phyloP scores from a whole-genome alignment of 1,284 basidiomycete species.

The Cystobasidium sp. region DNA sequence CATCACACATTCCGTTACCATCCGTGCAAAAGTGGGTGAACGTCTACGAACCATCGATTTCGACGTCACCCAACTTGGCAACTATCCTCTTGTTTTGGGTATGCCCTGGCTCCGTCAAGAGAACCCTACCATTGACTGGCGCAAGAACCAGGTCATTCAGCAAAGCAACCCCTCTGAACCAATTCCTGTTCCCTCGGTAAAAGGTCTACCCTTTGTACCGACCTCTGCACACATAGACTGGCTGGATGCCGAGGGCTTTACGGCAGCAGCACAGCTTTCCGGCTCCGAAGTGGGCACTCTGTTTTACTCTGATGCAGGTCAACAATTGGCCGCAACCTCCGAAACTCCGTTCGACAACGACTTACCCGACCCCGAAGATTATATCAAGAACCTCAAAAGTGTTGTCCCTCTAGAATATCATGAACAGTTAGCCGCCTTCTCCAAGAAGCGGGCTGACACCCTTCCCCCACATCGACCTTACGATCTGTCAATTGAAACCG shows the following conservation, averaged over 20 bases:
- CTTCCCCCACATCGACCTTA: conserved; percentile 44
- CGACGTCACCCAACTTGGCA: conserved; percentile 45
- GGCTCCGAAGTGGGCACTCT: too few relatives aligned
- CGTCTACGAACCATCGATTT: neutral
- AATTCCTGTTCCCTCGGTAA: neutral
- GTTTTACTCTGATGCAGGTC: too few relatives aligned
- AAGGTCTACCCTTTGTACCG: neutral
- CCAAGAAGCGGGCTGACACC: conserved; percentile 20
- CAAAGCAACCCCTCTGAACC: neutral
- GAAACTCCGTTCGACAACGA: too few relatives aligned
- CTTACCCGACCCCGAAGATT: conserved; percentile 7
- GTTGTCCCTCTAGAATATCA: conserved; percentile 44
- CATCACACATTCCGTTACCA: neutral
- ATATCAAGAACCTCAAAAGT: neutral
- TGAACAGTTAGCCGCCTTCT: conserved; percentile 42
- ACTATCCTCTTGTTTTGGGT: neutral
- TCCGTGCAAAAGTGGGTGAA: neutral
- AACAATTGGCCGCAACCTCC: too few relatives aligned
- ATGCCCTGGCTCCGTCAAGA: neutral
- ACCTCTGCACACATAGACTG: too few relatives aligned
- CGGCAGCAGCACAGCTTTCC: too few relatives aligned
- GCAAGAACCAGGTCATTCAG: neutral
- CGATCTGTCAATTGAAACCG: conserved; percentile 46
- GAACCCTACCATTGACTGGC: conserved; percentile 2
- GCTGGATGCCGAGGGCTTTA: too few relatives aligned